A percentile compares a stretch with the other conserved stretches of the same genome.
These are phyloP conservation scores for Rhizopogon rudus DNA, from an alignment of 768 basidiomycete genomes.

Conservation along the genomic window DNA sequence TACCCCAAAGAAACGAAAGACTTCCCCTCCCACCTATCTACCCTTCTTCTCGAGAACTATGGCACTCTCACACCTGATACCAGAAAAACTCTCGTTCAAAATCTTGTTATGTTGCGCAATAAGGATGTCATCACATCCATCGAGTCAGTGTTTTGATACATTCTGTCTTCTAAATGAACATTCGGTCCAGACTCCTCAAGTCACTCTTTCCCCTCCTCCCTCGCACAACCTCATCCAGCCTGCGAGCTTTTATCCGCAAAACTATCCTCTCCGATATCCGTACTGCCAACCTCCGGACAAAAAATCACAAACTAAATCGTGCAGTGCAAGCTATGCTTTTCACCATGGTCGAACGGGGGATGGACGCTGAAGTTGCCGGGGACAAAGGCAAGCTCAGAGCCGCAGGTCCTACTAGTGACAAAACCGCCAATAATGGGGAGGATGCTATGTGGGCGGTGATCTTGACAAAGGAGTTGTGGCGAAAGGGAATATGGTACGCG, in stretches of 20 bases:
- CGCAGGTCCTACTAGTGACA: conserved; percentile 32
- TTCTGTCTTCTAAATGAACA: neutral
- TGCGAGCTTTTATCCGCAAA: conserved; percentile 83
- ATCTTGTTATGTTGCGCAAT: conserved; percentile 88
- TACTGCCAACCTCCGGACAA: conserved; percentile 81
- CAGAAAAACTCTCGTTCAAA: conserved; percentile 81
- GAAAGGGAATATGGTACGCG: conserved; percentile 79
- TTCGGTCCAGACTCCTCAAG: conserved; percentile 64
- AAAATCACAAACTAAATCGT: conserved; percentile 94
- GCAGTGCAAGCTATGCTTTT: conserved; percentile 96
- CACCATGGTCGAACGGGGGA: conserved; percentile 91
- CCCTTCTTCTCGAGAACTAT: conserved; percentile 76
- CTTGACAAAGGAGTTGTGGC: conserved; percentile 91
- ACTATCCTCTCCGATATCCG: conserved; percentile 93
- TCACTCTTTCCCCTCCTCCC: conserved; percentile 93
- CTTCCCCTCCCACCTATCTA: conserved; percentile 77
- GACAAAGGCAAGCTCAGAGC: conserved; percentile 76
- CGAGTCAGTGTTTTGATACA: conserved; percentile 52
- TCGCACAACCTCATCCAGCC: conserved; percentile 80
- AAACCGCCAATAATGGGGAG: conserved; percentile 49
- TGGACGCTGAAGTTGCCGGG: conserved; percentile 74
- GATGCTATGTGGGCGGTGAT: conserved; percentile 99
- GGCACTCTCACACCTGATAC: conserved; percentile 73
- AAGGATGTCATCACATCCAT: conserved; percentile 90
- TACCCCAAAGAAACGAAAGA: conserved; percentile 89